Conservation (phyloP, 768 basidiomycete genomes). For the Tubosaeta sp. region DNA sequence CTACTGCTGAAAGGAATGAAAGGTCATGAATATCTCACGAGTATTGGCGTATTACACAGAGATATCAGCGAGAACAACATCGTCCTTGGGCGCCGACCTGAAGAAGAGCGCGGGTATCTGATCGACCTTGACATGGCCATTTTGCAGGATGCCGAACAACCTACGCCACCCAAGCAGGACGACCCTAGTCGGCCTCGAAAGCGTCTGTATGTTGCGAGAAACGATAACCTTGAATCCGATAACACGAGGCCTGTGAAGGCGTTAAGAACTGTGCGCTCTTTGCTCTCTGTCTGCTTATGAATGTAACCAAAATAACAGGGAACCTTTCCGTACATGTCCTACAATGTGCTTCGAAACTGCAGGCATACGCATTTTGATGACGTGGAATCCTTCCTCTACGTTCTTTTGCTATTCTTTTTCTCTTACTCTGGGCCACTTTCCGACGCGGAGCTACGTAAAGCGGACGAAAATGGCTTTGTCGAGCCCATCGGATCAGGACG, state of each 20-base stretch:
- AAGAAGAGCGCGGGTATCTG: conserved; percentile 22
- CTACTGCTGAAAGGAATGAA: not conserved
- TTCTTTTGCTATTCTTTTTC: conserved; percentile 8
- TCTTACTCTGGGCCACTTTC: not conserved
- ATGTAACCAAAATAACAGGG: not conserved
- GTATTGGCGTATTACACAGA: conserved; percentile 26
- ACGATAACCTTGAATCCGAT: not conserved
- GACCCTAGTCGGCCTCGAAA: too few relatives aligned
- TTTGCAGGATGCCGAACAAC: not conserved
- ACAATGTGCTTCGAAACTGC: not conserved
- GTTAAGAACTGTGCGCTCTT: not conserved
- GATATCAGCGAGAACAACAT: conserved; percentile 35
- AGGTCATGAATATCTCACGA: conserved; percentile 14
- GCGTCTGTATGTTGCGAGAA: too few relatives aligned
- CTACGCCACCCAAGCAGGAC: not conserved
- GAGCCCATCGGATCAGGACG: not conserved
- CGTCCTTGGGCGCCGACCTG: conserved; percentile 18
- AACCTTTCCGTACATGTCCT: conserved; percentile 11
- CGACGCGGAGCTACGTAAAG: not conserved
- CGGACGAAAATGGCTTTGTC: not conserved
- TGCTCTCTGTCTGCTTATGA: too few relatives aligned
- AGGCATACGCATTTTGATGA: conserved; percentile 10
- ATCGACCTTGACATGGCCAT: conserved; percentile 29
- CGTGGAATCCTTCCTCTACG: conserved; percentile 16
- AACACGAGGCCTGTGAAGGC: not conserved